phyloP scores from a whole-genome alignment of 257 asterid species.

The Penstemon eatonii region DNA sequence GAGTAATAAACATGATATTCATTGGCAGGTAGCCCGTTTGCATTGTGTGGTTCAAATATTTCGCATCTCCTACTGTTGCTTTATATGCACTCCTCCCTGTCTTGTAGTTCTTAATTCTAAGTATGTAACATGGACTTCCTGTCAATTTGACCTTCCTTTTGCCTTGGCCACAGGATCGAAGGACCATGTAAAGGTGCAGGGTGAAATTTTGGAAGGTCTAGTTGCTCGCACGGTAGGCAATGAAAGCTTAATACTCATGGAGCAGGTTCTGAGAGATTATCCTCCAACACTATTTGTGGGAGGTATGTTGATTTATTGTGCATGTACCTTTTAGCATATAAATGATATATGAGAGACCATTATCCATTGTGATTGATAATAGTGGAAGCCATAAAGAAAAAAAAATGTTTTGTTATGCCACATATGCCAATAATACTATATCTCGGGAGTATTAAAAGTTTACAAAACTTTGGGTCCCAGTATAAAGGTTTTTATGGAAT shows the following conservation, averaged over 20 bases:
- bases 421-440: too few species aligned
- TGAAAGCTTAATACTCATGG: slow-evolving; percentile 74
- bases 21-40: neutral
- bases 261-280: slow-evolving; percentile 70
- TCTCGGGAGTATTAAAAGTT: too few species aligned
- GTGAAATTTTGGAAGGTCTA: slow-evolving; percentile 97
- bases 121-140: neutral
- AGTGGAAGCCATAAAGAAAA: neutral
- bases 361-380: neutral
- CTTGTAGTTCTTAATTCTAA: neutral
- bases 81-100: too few species aligned
- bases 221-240: slow-evolving; percentile 89
- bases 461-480: too few species aligned
- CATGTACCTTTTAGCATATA: slow-evolving; percentile 14
- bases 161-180: slow-evolving; percentile 62
- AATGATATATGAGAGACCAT: neutral
- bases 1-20: slow-evolving; percentile 11
- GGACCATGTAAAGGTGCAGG: slow-evolving; percentile 87
- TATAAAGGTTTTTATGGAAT: too few species aligned
- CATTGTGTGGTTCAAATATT: neutral
- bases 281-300: slow-evolving; percentile 69
- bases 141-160: slow-evolving; percentile 23
- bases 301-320: slow-evolving; percentile 43
- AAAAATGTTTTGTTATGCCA: too few species aligned
- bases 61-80: slow-evolving; percentile 10